Evolutionary conservation across 306 rosid species (phyloP).

Genomic region (Rosa lucieae): DNA sequence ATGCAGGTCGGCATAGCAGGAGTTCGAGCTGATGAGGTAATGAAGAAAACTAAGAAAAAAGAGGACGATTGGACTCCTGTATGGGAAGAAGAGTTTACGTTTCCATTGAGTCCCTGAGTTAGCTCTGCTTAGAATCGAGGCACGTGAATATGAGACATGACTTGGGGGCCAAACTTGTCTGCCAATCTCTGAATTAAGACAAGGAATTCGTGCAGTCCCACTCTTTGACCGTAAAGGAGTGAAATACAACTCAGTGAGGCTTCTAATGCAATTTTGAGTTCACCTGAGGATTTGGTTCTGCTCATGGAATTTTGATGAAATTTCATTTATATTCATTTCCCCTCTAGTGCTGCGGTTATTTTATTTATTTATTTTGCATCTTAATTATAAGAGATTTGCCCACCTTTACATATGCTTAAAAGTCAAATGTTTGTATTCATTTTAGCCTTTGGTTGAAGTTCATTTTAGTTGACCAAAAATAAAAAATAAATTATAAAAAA

Average conservation of each 20-base stretch:
- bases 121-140: slow-evolving; percentile 68
- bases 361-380: background rate
- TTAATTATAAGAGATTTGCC: background rate
- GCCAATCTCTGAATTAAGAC: slow-evolving; percentile 55
- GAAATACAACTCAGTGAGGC: slow-evolving; percentile 55
- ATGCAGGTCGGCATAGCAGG: slow-evolving; percentile 72
- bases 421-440: no score
- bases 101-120: slow-evolving; percentile 70
- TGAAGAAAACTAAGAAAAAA: slow-evolving; percentile 58
- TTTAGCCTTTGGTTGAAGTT: no score
- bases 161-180: slow-evolving; percentile 77
- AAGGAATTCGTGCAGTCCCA: slow-evolving; percentile 62
- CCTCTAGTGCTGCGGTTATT: background rate
- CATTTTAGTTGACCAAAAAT: no score
- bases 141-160: slow-evolving; percentile 64
- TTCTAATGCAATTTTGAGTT: slow-evolving; percentile 59
- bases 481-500: no score
- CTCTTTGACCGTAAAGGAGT: slow-evolving; percentile 53
- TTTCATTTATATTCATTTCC: background rate
- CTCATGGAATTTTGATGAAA: background rate
- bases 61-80: slow-evolving; percentile 64
- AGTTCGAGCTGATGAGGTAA: slow-evolving; percentile 53
- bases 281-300: slow-evolving; percentile 18
- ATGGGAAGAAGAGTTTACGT: slow-evolving; percentile 65
- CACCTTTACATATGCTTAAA: background rate